These are phyloP conservation scores for Zygoascus meyerae DNA, from an alignment of 1,139 yeast species.

Conservation along the genomic window DNA sequence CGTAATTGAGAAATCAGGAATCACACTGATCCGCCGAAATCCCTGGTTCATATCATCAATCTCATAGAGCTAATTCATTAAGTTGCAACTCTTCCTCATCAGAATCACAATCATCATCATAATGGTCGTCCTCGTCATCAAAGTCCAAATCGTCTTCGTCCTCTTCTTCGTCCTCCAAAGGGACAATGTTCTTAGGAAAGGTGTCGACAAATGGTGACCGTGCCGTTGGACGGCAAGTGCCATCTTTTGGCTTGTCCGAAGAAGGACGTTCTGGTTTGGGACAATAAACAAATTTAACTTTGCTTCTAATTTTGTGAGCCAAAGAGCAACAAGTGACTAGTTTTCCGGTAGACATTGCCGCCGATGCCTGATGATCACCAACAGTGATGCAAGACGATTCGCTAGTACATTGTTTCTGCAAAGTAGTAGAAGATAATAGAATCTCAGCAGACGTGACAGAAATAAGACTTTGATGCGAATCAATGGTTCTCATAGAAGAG, in stretches of 20 bases:
- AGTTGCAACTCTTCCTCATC: constrained; percentile 10
- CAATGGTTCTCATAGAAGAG: constrained; percentile 2
- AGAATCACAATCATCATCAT: constrained; percentile 11
- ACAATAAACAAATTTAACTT: constrained; percentile 8
- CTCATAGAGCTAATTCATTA: constrained; percentile 3
- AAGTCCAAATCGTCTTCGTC: constrained; percentile 11
- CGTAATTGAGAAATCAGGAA: too few relatives aligned
- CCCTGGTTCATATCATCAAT: too few relatives aligned
- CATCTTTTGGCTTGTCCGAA: not conserved
- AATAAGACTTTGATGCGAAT: constrained; percentile 4
- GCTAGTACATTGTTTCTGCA: not conserved
- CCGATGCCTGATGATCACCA: constrained; percentile 1
- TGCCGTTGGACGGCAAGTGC: constrained; percentile 5
- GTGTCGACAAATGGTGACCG: constrained; percentile 10
- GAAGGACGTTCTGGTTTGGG: constrained; percentile 11
- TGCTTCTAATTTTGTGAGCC: constrained; percentile 8
- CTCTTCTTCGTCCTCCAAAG: constrained; percentile 14
- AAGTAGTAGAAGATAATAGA: not conserved
- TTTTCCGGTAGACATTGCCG: not conserved
- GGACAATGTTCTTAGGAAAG: constrained; percentile 6
- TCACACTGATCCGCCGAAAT: too few relatives aligned
- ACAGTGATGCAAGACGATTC: not conserved
- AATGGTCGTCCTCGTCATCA: constrained; percentile 10
- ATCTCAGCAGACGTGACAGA: constrained; percentile 6
- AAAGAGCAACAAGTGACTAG: not conserved